phyloP scores from a whole-genome alignment of 371 early-diverging fungal genomes.

The Syncephalastrum sp. region DNA sequence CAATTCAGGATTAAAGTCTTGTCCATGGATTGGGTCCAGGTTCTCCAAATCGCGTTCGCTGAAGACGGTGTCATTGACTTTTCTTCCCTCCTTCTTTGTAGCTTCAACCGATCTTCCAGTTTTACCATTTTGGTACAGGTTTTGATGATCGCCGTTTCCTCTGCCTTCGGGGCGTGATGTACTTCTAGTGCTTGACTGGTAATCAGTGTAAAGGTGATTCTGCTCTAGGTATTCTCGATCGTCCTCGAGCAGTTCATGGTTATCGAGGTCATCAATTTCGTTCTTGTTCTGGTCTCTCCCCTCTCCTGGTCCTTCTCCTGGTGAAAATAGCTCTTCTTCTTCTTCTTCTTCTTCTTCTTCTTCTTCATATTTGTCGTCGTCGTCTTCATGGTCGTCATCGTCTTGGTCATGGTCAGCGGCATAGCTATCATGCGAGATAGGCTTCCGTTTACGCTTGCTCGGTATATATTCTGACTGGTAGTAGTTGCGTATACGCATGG shows the following conservation, averaged over 20 bases:
- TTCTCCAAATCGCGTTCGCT: constrained; percentile 32
- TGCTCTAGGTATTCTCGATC: too few relatives aligned
- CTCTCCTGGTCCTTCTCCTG: not conserved
- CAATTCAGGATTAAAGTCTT: constrained; percentile 21
- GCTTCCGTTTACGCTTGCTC: not conserved
- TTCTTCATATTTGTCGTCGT: constrained; percentile 2
- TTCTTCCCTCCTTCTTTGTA: not conserved
- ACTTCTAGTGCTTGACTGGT: too few relatives aligned
- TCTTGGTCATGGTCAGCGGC: not conserved
- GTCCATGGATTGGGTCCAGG: constrained; percentile 33
- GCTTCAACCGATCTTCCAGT: not conserved
- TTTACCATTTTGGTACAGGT: not conserved
- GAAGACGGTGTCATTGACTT: constrained; percentile 31
- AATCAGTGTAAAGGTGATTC: too few relatives aligned
- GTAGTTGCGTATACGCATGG: constrained; percentile 5
- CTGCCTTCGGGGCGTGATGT: too few relatives aligned
- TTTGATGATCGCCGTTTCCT: constrained; percentile 11
- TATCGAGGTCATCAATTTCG: not conserved
- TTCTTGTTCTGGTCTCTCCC: not conserved
- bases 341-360: constrained; percentile 8
- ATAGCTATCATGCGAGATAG: not conserved
- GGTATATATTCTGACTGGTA: not conserved
- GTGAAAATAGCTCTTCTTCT: not conserved
- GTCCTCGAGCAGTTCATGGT: not conserved
- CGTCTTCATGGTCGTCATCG: constrained; percentile 5